Conservation (phyloP, 257 asterid genomes). For the Cruciata laevipes region DNA sequence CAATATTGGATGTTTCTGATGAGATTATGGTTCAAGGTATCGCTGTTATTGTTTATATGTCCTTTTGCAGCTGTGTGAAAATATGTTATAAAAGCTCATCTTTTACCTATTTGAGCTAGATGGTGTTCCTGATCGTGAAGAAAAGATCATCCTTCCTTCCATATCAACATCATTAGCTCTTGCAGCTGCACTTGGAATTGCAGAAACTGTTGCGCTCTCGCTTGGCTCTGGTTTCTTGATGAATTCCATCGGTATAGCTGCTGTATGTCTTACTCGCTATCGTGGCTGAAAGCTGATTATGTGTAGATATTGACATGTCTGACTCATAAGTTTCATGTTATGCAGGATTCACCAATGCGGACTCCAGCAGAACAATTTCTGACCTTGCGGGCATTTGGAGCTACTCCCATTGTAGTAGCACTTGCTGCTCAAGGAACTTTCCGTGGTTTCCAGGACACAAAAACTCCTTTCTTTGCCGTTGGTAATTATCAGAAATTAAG, state of each 20-base stretch:
- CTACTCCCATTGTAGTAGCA: slow-evolving; percentile 87
- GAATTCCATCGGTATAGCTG: slow-evolving; percentile 90
- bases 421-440: slow-evolving; percentile 97
- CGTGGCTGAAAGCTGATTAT: neutral
- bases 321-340: slow-evolving; percentile 18
- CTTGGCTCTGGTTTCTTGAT: slow-evolving; percentile 61
- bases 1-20: slow-evolving; percentile 28
- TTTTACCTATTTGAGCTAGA: slow-evolving; percentile 15
- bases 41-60: neutral
- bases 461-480: slow-evolving; percentile 87
- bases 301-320: neutral
- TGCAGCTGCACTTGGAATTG: slow-evolving; percentile 77
- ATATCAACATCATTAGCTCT: slow-evolving; percentile 75
- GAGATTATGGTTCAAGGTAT: slow-evolving; percentile 34
- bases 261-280: slow-evolving; percentile 59
- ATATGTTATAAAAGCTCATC: slow-evolving; percentile 5
- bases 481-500: slow-evolving; percentile 36
- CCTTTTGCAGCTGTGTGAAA: neutral
- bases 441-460: slow-evolving; percentile 95
- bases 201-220: slow-evolving; percentile 69
- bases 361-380: slow-evolving; percentile 86
- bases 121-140: slow-evolving; percentile 33
- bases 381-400: slow-evolving; percentile 76
- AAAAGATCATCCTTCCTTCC: slow-evolving; percentile 67
- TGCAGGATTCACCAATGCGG: slow-evolving; percentile 92